Base-by-base conservation (phyloP, 1,284 basidiomycete genomes). In the Cutaneotrichosporon spelunceum region DNA sequence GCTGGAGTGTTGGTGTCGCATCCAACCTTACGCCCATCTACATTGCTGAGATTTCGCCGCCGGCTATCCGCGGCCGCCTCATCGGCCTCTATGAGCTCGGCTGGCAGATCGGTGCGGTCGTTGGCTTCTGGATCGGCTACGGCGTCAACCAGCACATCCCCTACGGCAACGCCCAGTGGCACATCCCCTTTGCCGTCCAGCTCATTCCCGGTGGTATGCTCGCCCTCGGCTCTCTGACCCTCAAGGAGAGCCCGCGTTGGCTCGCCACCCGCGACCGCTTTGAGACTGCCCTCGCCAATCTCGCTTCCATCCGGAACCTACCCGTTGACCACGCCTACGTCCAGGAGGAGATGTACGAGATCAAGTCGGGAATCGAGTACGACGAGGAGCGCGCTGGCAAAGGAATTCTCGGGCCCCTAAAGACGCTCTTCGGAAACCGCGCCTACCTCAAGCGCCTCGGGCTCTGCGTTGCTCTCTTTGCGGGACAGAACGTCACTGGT, bases 171-270 rank as follows among this genome's bases (percentile, higher is more conserved):
- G 57, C 34, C 11, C 61, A 72, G 26, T 85, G 82, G 82, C 67
- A 80, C 13, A 81, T 84, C 61, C 82, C 83, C 2, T 81, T 84
- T 59, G 81, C 81, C 1, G 75, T 84, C 9, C 84, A 85, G 66
- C 77, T 84, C 57, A 79, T 84, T 68, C 84, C 84, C 3, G 83
- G 81, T 13, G 82, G 81, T 1, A 42, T 83, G 7, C 74, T 83
- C 49, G 70, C 79, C 48, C 60, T 82, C 53, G 81, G 79, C n/a
- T 68, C 75, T 3, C 69, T 81, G 54, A 81, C 82, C 70, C 69
- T 84, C 23, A 72, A 74, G 45, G 83, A 85, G 66, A 82, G 82
- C 0, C 84, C 84, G 1, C 75, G 82, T 4, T 83, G 82, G 80
- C 79, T 85, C 13, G 72, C 83, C 54, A 75, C 79, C 7, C 77